phyloP scores from a whole-genome alignment of 164 flowering plant genomes.

The Magnolia sinica region DNA sequence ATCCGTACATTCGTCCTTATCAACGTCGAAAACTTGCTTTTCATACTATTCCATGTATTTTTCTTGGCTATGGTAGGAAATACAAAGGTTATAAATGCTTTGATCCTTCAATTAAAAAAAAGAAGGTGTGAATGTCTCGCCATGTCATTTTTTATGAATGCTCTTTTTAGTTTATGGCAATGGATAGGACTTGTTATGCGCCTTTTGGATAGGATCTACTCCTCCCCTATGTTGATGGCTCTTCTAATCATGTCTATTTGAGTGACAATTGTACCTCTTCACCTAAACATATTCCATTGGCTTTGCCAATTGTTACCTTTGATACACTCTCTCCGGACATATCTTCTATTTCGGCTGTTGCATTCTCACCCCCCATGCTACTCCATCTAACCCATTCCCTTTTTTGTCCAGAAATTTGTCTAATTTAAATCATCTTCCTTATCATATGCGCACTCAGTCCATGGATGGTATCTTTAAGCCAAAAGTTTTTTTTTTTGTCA shows the following conservation, averaged over 20 bases:
- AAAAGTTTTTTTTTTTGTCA: neutral
- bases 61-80: neutral
- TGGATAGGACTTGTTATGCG: neutral
- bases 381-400: no score
- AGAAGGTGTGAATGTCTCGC: neutral
- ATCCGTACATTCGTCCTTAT: neutral
- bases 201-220: neutral
- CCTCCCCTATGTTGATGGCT: neutral
- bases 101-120: neutral
- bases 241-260: neutral
- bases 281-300: neutral
- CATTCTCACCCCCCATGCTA: no score
- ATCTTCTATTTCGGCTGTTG: no score
- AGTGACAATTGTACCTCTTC: neutral
- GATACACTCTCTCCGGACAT: neutral
- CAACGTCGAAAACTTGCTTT: neutral
- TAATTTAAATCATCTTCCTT: no score
- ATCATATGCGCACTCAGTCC: neutral
- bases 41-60: no score
- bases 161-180: neutral
- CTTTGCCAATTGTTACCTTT: neutral
- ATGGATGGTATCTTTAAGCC: neutral
- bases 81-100: neutral
- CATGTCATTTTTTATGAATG: neutral
- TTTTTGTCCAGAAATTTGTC: no score